Evolutionary conservation across 164 flowering plant species (phyloP).

Genomic region (Saururus chinensis): DNA sequence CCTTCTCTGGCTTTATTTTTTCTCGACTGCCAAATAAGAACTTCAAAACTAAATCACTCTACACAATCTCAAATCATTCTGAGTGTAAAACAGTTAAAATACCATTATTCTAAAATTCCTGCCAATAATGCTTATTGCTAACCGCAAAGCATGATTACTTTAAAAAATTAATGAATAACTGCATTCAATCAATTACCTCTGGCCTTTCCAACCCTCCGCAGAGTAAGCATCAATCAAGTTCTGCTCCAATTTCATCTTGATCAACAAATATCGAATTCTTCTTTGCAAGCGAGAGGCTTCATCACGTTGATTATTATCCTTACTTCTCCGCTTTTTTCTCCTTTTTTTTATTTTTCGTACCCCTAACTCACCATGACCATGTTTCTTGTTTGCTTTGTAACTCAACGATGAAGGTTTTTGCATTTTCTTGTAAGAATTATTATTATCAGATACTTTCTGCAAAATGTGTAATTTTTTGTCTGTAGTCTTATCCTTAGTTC

Average conservation of each 20-base stretch:
- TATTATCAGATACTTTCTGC: constrained; percentile 15
- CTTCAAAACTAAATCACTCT: neutral
- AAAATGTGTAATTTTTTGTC: constrained; percentile 10
- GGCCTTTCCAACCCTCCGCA: constrained; percentile 98
- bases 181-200: constrained; percentile 44
- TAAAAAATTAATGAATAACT: neutral
- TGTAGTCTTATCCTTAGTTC: constrained; percentile 14
- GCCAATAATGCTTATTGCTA: neutral
- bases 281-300: constrained; percentile 78
- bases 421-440: constrained; percentile 21
- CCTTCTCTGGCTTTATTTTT: constrained; percentile 89
- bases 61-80: neutral
- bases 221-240: constrained; percentile 95
- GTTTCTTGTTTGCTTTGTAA: constrained; percentile 16
- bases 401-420: constrained; percentile 6
- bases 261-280: constrained; percentile 75
- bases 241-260: constrained; percentile 87
- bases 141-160: neutral
- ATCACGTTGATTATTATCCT: constrained; percentile 38
- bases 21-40: constrained; percentile 56
- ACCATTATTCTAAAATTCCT: neutral
- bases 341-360: neutral
- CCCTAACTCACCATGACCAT: constrained; percentile 11
- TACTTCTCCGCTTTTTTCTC: constrained; percentile 36
- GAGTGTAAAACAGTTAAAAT: neutral